Conservation (phyloP, 2,329 filamentous ascomycete genomes). For the Aureobasidium sp. region DNA sequence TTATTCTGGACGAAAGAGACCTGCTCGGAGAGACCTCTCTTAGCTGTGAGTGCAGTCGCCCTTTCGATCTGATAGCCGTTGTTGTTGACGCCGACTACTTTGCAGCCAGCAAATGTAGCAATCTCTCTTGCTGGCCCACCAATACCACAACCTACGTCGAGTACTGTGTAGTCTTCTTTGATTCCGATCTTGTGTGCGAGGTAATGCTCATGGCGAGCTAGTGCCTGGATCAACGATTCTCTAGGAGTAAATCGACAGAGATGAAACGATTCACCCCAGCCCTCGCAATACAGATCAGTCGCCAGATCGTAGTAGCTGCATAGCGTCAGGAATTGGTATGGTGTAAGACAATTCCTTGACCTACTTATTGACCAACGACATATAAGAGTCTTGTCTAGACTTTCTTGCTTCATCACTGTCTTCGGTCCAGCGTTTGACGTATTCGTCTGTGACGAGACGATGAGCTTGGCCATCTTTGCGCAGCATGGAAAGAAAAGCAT, state of each 20-base stretch:
- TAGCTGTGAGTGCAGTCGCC: constrained; percentile 71
- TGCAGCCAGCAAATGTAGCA: constrained; percentile 83
- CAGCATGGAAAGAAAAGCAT: constrained; percentile 76
- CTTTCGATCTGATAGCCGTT: constrained; percentile 98
- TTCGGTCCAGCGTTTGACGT: constrained; percentile 95
- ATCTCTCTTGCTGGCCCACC: constrained; percentile 94
- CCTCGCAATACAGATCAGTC: constrained; percentile 67
- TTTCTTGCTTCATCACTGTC: constrained; percentile 79
- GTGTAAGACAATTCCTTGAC: neutral
- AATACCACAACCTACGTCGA: constrained; percentile 95
- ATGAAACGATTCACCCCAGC: constrained; percentile 94
- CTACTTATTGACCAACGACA: constrained; percentile 74
- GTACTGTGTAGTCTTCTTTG: constrained; percentile 77
- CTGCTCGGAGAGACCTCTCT: constrained; percentile 73
- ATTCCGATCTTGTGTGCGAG: constrained; percentile 84
- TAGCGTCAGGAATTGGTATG: constrained; percentile 55
- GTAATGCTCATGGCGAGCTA: constrained; percentile 96
- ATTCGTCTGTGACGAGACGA: constrained; percentile 76
- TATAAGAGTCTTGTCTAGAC: constrained; percentile 70
- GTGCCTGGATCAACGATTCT: constrained; percentile 83
- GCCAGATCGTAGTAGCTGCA: constrained; percentile 54
- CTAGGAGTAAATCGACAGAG: constrained; percentile 88
- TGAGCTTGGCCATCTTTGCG: constrained; percentile 73
- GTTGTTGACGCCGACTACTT: constrained; percentile 92
- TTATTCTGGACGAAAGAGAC: constrained; percentile 87